Evolutionary conservation across 768 basidiomycete species (phyloP).

Genomic region (Lactifluus piperatus): DNA sequence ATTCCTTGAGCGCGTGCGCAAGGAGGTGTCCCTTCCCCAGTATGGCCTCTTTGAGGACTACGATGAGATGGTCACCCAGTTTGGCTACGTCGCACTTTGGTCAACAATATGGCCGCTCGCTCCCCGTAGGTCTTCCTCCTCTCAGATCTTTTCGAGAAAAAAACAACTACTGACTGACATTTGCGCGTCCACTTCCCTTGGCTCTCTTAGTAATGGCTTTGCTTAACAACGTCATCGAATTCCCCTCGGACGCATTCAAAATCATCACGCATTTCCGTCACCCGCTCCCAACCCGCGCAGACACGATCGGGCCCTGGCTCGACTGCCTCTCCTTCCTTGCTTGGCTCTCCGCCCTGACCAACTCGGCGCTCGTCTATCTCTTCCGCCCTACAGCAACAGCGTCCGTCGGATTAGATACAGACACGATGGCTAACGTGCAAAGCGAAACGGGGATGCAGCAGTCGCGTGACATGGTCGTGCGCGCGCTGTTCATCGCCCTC

Average conservation of each 20-base stretch:
- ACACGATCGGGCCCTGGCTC: conserved; percentile 93
- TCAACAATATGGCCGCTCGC: conserved; percentile 91
- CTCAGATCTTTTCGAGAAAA: not conserved
- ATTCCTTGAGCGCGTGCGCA: conserved; percentile 71
- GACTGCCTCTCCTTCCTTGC: conserved; percentile 79
- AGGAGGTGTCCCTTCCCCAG: conserved; percentile 69
- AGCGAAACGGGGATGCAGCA: not conserved
- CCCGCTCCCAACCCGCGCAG: conserved; percentile 79
- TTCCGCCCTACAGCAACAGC: conserved; percentile 46
- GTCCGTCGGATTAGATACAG: conserved; percentile 22
- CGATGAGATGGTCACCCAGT: conserved; percentile 93
- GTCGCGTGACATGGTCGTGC: conserved; percentile 21
- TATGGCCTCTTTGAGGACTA: conserved; percentile 85
- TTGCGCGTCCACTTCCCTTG: not conserved
- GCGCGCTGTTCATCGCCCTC: conserved; percentile 48
- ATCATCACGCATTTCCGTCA: conserved; percentile 77
- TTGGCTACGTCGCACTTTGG: conserved; percentile 90
- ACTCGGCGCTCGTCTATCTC: conserved; percentile 85
- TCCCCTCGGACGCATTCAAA: conserved; percentile 93
- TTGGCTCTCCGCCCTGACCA: conserved; percentile 84
- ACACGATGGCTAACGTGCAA: not conserved
- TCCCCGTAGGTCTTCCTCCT: conserved; percentile 40
- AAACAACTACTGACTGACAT: not conserved
- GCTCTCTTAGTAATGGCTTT: conserved; percentile 56
- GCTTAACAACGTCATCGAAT: conserved; percentile 87